Evolutionary conservation across 2,329 filamentous ascomycete species (phyloP), one percentile per base, ranked within the genome.

Genomic region (Lecanicillium sp.): DNA sequence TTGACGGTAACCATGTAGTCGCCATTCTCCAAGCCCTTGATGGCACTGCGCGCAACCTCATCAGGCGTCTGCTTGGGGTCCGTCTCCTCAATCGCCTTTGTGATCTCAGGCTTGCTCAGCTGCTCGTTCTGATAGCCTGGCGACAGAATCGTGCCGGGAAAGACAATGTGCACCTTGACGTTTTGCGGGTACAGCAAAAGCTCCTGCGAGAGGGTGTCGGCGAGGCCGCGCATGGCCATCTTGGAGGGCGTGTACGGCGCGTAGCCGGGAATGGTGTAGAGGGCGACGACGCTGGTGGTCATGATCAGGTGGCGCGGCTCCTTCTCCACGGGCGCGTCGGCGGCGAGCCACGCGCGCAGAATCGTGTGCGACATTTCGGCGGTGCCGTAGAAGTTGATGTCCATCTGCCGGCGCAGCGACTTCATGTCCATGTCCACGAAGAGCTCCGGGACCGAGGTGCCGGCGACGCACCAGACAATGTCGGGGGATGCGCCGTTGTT

Each of bases 401-500:
- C 87, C 87, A 95, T 95, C 59, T 94, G 87, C 47, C 72, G 68
- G 30, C 82, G 75, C 48, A 88, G 66, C 10, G 73, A 74, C 7
- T 79, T 65, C 37, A 86, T 66, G 8, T 83, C 72, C 29, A 78
- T 79, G 44, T 95, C 85, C 47, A 85, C 60, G 65, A 90, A 94
- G 44, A 94, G 81, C 27, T 77, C 72, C 0, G 89, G 89, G 13
- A 69, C 71, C 5, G 84, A 76, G 46, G 76, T 70, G 44, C 90
- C 90, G 3, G 90, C 90, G 36, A 88, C 75, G 57, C 87, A 89
- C 88, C 92, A 97, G 25, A 97, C 84, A 41, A 96, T 72, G 56
- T 97, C 90, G 0, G 87, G 86, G 19, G 80, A 60, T 17, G 66
- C 59, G 39, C 76, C 79, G 46, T 79, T 66, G 64, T 96, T 96